These are phyloP conservation scores for Pythium oligandrum DNA, from an alignment of 352 stramenopile species.

Conservation along the genomic window DNA sequence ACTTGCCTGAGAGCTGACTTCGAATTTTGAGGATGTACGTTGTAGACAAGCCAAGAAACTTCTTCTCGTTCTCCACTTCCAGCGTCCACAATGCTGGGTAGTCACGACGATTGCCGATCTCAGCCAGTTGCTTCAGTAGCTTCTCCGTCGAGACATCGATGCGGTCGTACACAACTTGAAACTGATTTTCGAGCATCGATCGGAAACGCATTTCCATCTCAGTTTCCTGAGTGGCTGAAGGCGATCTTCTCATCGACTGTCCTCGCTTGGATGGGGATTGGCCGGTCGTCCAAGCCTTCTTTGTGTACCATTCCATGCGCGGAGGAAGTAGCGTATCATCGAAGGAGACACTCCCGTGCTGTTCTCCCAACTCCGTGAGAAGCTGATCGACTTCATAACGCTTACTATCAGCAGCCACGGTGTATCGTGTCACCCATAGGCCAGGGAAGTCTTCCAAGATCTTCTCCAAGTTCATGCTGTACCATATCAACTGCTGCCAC, in stretches of 20 bases:
- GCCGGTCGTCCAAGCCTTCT: slow-evolving; percentile 3
- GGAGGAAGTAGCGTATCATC: slow-evolving; percentile 4
- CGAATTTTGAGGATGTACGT: slow-evolving; percentile 4
- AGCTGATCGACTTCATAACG: slow-evolving; percentile 3
- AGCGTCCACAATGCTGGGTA: slow-evolving; percentile 15
- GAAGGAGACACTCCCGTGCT: not conserved
- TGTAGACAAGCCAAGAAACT: not conserved
- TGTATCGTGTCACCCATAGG: slow-evolving; percentile 4
- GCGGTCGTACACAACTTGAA: not conserved
- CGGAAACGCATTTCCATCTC: not conserved
- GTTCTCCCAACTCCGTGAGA: not conserved
- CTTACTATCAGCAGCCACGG: not conserved
- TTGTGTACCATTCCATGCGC: slow-evolving; percentile 12
- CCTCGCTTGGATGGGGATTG: not conserved
- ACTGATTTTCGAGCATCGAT: not conserved
- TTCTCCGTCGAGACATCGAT: not conserved
- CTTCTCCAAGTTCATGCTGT: slow-evolving; percentile 2
- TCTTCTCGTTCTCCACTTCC: not conserved
- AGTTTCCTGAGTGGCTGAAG: not conserved
- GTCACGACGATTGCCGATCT: not conserved
- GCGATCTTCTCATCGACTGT: not conserved
- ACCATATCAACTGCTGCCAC: slow-evolving; percentile 9
- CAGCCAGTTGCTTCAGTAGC: slow-evolving; percentile 1
- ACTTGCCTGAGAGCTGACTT: slow-evolving; percentile 8
- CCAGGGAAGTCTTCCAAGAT: slow-evolving; percentile 6